These are phyloP conservation scores for Orbilia quercus DNA, from an alignment of 2,329 filamentous ascomycete genomes.

Conservation along the genomic window DNA sequence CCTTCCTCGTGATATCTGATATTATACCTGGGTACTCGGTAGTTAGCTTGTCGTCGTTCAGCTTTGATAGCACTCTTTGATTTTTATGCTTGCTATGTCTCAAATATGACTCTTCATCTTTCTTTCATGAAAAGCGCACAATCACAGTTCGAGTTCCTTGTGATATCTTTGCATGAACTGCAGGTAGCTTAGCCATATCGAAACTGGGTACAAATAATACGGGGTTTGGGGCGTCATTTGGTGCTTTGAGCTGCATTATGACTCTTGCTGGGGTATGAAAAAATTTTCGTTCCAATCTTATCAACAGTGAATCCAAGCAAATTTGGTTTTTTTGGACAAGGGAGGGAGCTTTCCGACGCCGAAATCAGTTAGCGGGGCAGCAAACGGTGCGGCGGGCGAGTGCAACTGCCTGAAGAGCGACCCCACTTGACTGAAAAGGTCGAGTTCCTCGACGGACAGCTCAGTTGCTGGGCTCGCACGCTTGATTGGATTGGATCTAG, in stretches of 20 bases:
- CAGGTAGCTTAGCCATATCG: no score
- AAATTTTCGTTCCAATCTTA: slow-evolving; percentile 53
- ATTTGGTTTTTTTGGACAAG: not conserved
- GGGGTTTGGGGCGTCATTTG: slow-evolving; percentile 11
- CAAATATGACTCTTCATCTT: not conserved
- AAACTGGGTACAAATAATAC: no score
- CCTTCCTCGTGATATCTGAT: no score
- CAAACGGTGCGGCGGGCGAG: slow-evolving; percentile 12
- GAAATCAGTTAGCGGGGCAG: slow-evolving; percentile 38
- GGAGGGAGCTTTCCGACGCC: slow-evolving; percentile 7
- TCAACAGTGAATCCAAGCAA: slow-evolving; percentile 13
- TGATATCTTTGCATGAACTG: not conserved
- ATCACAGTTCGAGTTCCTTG: not conserved
- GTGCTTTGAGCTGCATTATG: slow-evolving; percentile 22
- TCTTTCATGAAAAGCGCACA: slow-evolving; percentile 11
- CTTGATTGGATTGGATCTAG: slow-evolving; percentile 31
- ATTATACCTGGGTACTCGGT: no score
- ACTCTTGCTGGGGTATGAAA: slow-evolving; percentile 50
- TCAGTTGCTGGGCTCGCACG: slow-evolving; percentile 2
- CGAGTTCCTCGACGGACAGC: slow-evolving; percentile 20
- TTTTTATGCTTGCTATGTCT: not conserved
- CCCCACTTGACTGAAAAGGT: slow-evolving; percentile 9
- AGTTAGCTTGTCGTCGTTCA: no score
- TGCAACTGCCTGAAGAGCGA: slow-evolving; percentile 29
- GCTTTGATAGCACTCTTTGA: no score